phyloP scores from a whole-genome alignment of 1,284 basidiomycete genomes.

The Ganoderma lingzhi region DNA sequence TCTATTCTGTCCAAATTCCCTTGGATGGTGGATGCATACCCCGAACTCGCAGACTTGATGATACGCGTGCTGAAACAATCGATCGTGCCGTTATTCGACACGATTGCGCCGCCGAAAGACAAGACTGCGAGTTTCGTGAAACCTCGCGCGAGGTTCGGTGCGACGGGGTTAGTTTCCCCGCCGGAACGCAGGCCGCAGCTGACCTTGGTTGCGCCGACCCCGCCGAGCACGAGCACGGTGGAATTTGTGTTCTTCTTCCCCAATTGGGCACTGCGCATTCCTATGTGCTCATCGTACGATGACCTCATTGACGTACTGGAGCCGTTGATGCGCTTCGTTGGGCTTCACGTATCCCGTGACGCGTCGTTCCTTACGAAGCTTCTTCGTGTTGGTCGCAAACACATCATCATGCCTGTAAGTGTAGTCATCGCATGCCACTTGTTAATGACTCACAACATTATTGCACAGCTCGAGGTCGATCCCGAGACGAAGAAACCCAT shows the following conservation, averaged over 20 bases:
- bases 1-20: slow-evolving; percentile 86
- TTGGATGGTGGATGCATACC: slow-evolving; percentile 85
- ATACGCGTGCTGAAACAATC: slow-evolving; percentile 78
- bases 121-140: slow-evolving; percentile 66
- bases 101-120: slow-evolving; percentile 57
- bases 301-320: slow-evolving; percentile 80
- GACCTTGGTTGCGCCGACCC: slow-evolving; percentile 77
- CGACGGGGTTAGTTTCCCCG: slow-evolving; percentile 58
- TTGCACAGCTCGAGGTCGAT: slow-evolving; percentile 55
- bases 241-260: slow-evolving; percentile 93
- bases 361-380: slow-evolving; percentile 69
- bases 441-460: background rate
- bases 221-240: slow-evolving; percentile 73
- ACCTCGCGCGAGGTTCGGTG: slow-evolving; percentile 68
- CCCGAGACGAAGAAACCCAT: slow-evolving; percentile 61
- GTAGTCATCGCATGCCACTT: background rate
- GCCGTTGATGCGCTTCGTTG: slow-evolving; percentile 79
- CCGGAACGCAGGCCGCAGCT: slow-evolving; percentile 66
- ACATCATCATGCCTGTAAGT: slow-evolving; percentile 54
- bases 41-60: slow-evolving; percentile 87
- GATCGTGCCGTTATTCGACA: slow-evolving; percentile 73
- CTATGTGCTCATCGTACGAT: slow-evolving; percentile 67
- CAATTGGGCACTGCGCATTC: slow-evolving; percentile 79
- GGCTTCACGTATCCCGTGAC: slow-evolving; percentile 80
- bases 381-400: slow-evolving; percentile 61